Evolutionary conservation across 2,329 filamentous ascomycete genomes (phyloP).

Genomic region (Ilyonectria robusta): DNA sequence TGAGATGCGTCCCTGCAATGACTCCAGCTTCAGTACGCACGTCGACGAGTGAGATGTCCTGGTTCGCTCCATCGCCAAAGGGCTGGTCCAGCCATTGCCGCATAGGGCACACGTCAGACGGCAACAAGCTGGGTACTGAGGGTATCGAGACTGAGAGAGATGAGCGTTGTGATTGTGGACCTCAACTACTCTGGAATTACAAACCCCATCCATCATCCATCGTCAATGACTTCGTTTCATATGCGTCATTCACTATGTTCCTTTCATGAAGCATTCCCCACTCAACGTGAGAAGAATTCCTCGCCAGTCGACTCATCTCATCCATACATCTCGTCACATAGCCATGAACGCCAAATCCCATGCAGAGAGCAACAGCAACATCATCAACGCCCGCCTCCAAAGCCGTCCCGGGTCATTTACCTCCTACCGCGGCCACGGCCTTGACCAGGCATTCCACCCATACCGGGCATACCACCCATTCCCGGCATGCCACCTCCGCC

Average conservation of each 20-base stretch:
- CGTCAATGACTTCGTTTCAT: slow-evolving; percentile 18
- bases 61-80: background rate
- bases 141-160: background rate
- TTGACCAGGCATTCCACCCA: slow-evolving; percentile 39
- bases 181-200: background rate
- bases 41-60: background rate
- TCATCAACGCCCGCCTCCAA: slow-evolving; percentile 13
- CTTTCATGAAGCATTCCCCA: slow-evolving; percentile 26
- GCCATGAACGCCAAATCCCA: slow-evolving; percentile 32
- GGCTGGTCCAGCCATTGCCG: background rate
- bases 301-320: slow-evolving; percentile 7
- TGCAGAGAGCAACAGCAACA: slow-evolving; percentile 21
- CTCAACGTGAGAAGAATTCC: slow-evolving; percentile 21
- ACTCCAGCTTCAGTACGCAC: too few species aligned
- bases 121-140: background rate
- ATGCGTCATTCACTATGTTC: background rate
- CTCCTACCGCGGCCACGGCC: slow-evolving; percentile 51
- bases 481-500: slow-evolving; percentile 60
- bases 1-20: background rate
- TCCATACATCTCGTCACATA: background rate
- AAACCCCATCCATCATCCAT: background rate
- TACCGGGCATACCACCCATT: slow-evolving; percentile 51
- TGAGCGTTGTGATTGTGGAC: background rate
- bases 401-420: slow-evolving; percentile 28
- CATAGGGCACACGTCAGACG: background rate